Conservation (phyloP, 106 monocot species). For the Acanthochlamys bracteata region DNA sequence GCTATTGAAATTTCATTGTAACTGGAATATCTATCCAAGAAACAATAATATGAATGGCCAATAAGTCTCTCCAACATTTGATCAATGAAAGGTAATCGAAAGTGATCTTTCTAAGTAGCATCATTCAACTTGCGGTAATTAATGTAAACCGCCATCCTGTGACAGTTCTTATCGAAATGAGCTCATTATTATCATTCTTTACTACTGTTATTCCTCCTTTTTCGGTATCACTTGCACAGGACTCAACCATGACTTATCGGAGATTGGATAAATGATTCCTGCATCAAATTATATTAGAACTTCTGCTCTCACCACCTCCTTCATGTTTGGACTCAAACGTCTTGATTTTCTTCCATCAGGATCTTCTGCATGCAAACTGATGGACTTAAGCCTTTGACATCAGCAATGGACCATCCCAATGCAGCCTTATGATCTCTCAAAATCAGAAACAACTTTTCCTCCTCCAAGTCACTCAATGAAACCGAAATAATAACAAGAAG, state of each 20-base stretch:
- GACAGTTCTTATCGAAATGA: too few relatives aligned
- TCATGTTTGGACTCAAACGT: background rate
- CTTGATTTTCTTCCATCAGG: background rate
- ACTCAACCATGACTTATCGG: constrained; percentile 3
- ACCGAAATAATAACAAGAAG: background rate
- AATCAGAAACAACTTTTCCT: background rate
- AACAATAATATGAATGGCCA: too few relatives aligned
- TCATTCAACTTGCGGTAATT: too few relatives aligned
- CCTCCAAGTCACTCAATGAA: background rate
- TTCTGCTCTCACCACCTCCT: constrained; percentile 1
- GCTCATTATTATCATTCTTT: too few relatives aligned
- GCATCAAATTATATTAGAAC: background rate
- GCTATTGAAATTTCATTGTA: too few relatives aligned
- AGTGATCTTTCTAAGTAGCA: too few relatives aligned
- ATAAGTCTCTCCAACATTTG: too few relatives aligned
- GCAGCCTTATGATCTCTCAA: background rate
- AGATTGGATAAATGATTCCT: background rate
- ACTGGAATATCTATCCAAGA: too few relatives aligned
- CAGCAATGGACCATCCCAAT: background rate
- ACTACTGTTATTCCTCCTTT: background rate
- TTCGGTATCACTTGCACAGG: background rate
- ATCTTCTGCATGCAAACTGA: background rate
- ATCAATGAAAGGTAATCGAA: too few relatives aligned
- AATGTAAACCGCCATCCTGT: too few relatives aligned
- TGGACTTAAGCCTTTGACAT: background rate